phyloP scores from a whole-genome alignment of 2,329 filamentous ascomycete genomes.

The Alternaria panax region DNA sequence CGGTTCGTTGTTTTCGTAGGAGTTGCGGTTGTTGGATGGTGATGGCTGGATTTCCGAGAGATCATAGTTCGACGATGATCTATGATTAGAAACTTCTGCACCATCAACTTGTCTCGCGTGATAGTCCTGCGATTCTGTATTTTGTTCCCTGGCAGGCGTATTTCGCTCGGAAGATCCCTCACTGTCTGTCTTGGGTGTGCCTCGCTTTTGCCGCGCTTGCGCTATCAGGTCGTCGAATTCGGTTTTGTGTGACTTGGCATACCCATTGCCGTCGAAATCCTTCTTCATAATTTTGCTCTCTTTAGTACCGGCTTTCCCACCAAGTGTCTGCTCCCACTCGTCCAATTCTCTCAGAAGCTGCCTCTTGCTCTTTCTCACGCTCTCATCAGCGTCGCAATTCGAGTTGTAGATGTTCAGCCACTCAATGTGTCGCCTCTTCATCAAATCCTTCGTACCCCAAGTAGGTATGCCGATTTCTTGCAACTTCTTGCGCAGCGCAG shows the following conservation, averaged over 20 bases:
- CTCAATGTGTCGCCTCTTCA: constrained; percentile 85
- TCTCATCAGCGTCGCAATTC: constrained; percentile 84
- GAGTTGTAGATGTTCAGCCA: constrained; percentile 98
- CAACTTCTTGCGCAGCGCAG: constrained; percentile 79
- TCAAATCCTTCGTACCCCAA: constrained; percentile 70
- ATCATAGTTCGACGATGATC: constrained; percentile 1
- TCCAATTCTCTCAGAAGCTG: constrained; percentile 82
- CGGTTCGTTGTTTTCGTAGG: constrained; percentile 36
- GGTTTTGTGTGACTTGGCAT: constrained; percentile 74
- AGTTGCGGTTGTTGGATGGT: constrained; percentile 8
- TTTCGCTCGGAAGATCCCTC: constrained; percentile 22
- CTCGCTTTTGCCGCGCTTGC: constrained; percentile 69
- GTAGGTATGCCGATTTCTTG: constrained; percentile 78
- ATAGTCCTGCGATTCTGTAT: neutral
- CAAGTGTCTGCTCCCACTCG: constrained; percentile 85
- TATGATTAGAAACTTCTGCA: neutral
- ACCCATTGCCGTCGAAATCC: constrained; percentile 82
- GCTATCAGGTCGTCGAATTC: constrained; percentile 84
- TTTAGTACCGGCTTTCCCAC: constrained; percentile 59
- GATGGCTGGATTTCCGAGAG: constrained; percentile 2
- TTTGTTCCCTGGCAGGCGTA: constrained; percentile 1
- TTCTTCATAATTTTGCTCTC: constrained; percentile 74
- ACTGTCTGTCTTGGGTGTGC: constrained; percentile 36
- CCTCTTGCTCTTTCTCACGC: constrained; percentile 66
- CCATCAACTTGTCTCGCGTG: constrained; percentile 5